Evolutionary conservation across 495 filamentous ascomycete species (phyloP).

Genomic region (Aspergillus sclerotiicarbonarius): DNA sequence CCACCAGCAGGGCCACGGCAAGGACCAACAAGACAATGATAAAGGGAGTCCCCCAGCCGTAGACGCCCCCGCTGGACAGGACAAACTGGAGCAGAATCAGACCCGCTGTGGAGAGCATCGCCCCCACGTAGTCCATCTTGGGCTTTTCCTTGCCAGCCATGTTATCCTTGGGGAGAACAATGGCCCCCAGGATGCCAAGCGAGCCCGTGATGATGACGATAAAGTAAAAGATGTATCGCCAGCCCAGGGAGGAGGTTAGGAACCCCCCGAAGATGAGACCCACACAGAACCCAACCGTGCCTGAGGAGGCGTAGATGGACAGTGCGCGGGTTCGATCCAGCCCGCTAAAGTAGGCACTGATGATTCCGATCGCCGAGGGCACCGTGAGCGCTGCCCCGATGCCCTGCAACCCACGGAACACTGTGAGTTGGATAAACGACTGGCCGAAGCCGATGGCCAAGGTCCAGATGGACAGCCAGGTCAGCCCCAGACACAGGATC

Average conservation of each 20-base stretch:
- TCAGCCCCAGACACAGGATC: slow-evolving; percentile 33
- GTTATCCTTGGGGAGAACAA: slow-evolving; percentile 32
- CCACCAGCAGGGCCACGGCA: slow-evolving; percentile 37
- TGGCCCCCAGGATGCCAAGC: slow-evolving; percentile 28
- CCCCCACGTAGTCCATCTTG: slow-evolving; percentile 36
- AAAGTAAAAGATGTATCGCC: slow-evolving; percentile 38
- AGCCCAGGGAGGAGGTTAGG: slow-evolving; percentile 35
- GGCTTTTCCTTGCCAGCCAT: slow-evolving; percentile 15
- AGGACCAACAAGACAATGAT: slow-evolving; percentile 44
- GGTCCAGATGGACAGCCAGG: slow-evolving; percentile 37
- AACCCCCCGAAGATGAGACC: slow-evolving; percentile 39
- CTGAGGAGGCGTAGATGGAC: slow-evolving; percentile 37
- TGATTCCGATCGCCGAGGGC: slow-evolving; percentile 39
- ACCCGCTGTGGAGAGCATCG: slow-evolving; percentile 32
- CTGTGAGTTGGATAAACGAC: slow-evolving; percentile 34
- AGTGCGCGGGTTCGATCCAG: slow-evolving; percentile 33
- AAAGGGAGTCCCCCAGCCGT: slow-evolving; percentile 50
- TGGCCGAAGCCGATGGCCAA: slow-evolving; percentile 37
- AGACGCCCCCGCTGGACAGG: slow-evolving; percentile 33
- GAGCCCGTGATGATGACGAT: slow-evolving; percentile 34
- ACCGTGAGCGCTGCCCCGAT: slow-evolving; percentile 39
- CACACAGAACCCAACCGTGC: slow-evolving; percentile 37
- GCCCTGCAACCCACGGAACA: slow-evolving; percentile 37
- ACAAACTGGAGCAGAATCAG: slow-evolving; percentile 40
- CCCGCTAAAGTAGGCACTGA: slow-evolving; percentile 39